Evolutionary conservation across 2,329 filamentous ascomycete genomes (phyloP), one percentile per base, ranked within the genome.

Genomic region (Aspergillus pseudonomiae): DNA sequence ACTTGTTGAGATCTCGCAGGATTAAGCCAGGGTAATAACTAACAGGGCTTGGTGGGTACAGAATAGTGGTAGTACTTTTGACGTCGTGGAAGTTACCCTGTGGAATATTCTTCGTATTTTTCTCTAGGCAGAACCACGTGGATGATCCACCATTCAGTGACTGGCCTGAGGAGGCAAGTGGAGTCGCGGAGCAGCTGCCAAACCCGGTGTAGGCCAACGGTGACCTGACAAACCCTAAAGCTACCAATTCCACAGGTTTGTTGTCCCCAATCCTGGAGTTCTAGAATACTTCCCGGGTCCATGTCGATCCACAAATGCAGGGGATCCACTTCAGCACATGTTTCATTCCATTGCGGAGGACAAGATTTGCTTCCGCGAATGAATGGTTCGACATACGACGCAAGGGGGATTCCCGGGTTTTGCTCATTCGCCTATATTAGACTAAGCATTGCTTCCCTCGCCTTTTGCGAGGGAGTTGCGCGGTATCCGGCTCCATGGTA

Each of bases 161-260:
- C 32, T 54, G 28, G 32, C 52, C 52, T n/a, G 26, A n/a, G 52
- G 52, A 41, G 6, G 21, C 52, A n/a, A 36, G 52, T 54, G 52
- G 52, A 54, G 52, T n/a, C 7, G 5, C 52, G 52, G 52, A 24
- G 52, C 52, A 54, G 28, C 21, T 54, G n/a, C 52, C 52, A 3
- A 54, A 54, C 30, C 16, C 32, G n/a, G 52, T 54, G 52, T 54
- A 54, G 52, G 21, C 10, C 36, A 54, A 54, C 52, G 52, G 52
- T 32, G 21, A 19, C 9, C n/a, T 36, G 32, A 16, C 32, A 36
- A 54, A 54, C 52, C 52, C 52, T 36, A 54, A 54, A 54, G 30
- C 11, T 54, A 21, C 52, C 52, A 26, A 36, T 19, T 12, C 16
- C 45, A 21, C 19, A 9, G 52, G 6, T 24, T 28, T 14, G 6